Conservation (phyloP, 345 rosid species). For the Corchorus capsularis region DNA sequence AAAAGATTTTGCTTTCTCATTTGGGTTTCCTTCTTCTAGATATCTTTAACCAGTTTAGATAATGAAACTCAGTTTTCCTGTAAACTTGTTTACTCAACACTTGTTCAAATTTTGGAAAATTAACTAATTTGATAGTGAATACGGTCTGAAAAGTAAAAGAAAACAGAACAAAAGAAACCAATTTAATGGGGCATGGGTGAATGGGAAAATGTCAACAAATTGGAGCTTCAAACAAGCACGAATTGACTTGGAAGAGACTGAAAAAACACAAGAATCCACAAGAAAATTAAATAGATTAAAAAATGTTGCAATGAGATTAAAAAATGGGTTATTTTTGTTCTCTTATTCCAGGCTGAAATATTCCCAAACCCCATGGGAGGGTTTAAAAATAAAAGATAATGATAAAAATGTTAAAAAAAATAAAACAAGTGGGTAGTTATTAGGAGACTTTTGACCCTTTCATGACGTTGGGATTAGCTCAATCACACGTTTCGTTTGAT, state of each 20-base stretch:
- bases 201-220: too few relatives aligned
- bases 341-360: not conserved
- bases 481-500: constrained; percentile 24
- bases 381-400: not conserved
- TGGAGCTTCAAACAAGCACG: not conserved
- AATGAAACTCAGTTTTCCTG: too few relatives aligned
- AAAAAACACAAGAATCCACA: not conserved
- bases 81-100: not conserved
- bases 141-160: not conserved
- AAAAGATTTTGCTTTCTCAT: too few relatives aligned
- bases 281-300: not conserved
- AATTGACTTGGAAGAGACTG: not conserved
- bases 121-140: not conserved
- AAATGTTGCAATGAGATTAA: not conserved
- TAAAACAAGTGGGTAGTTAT: not conserved
- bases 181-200: not conserved
- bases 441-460: not conserved
- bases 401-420: not conserved
- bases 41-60: too few relatives aligned
- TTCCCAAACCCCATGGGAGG: not conserved
- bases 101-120: too few relatives aligned
- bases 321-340: too few relatives aligned
- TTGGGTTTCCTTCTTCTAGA: too few relatives aligned
- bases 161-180: not conserved
- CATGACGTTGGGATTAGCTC: constrained; percentile 42